Base-by-base conservation (phyloP, 140 eudicot species). In the Ambrosia hybrid region DNA sequence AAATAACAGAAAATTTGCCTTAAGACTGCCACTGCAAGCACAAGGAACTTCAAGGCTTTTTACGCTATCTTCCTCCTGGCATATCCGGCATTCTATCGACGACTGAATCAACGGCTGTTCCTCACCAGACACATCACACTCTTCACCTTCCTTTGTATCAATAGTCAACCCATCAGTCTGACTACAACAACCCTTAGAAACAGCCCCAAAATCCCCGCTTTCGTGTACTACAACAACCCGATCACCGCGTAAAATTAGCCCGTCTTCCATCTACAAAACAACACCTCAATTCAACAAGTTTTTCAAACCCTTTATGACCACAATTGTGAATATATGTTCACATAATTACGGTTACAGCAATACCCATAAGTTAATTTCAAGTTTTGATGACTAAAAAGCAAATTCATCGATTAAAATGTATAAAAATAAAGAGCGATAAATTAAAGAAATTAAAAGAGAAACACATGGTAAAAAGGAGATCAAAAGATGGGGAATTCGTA, bases 21-120 rank as follows among this genome's bases (percentile, higher is more conserved):
- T 90, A 73, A 90, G 87, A 67, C 95, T 89, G 76, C 96, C 96
- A 74, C 73, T 86, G 78, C 96, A 89, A 67, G 81, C 78, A 73
- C 96, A 89, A 72, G 96, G 96, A 49, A 63, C 85, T 83, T 90
- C 91, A 62, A 90, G 77, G 67, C 87, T 87, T 37, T 85, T 85
- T 0, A 76, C 39, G 63, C 78, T 83, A 52, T 90, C 96, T 59
- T 90, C 96, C 77, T 90, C 96, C 72, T 90, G 96, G 65, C 96
- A 90, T 65, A 90, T 90, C 5, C 96, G 91, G 72, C 96, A 90
- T 71, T 90, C 96, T 7, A 79, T 68, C 4, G 82, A 67, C 4
- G 82, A 67, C 82, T 85, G 95, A 63, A 90, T 72, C 65, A 90
- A 78, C 34, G 95, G 96, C 59, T 83, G 86, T 57, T 84, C 82